Evolutionary conservation across 176 grass and related monocot species (phyloP), one percentile per base, ranked within the genome.

Genomic region (Rhipidocladum racemiflorum): DNA sequence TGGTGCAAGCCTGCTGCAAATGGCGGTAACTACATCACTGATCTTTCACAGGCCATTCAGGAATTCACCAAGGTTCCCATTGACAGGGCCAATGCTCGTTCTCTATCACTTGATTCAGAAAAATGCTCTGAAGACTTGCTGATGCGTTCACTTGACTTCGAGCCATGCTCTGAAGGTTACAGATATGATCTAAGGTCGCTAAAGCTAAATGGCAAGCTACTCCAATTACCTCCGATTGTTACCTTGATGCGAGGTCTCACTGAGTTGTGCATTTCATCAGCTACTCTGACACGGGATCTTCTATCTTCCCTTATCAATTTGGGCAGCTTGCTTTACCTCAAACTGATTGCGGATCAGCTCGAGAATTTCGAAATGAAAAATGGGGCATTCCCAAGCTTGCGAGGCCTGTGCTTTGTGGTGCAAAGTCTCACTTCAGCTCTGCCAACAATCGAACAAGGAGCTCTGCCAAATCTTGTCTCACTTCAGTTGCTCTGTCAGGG

Each of bases 221-320:
- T 30, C 61, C 4, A 5, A 17, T 72, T 88, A 8, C 72, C 81
- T 35, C 56, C 55, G 12, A 83, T 88, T 83, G 74, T 83, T 66
- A 9, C 35, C 21, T 21, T 45, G 56, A 12, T 83, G 9, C 11
- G 57, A 72, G 57, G 46, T 65, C 66, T 88, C 36, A 78, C 4
- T 25, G 86, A 88, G 43, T 28, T 88, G 59, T 59, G 46, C 75
- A 78, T 88, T 71, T 78, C 67, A 72, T 88, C 86, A 55, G 20
- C 44, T 65, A 77, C 65, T 1, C 54, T 87, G 20, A 55, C 65
- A 44, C 32, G 7, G 35, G 24, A 25, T 77, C 72, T 62, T 71
- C 72, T 83, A 43, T 83, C 65, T 30, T 59, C 32, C n/a, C 72
- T 87, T 53, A 12, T 17, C 44, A 83, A 43, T 64, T 21, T 87